Evolutionary conservation across 352 stramenopile genomes (phyloP).

Genomic region (Pythium dissimile): DNA sequence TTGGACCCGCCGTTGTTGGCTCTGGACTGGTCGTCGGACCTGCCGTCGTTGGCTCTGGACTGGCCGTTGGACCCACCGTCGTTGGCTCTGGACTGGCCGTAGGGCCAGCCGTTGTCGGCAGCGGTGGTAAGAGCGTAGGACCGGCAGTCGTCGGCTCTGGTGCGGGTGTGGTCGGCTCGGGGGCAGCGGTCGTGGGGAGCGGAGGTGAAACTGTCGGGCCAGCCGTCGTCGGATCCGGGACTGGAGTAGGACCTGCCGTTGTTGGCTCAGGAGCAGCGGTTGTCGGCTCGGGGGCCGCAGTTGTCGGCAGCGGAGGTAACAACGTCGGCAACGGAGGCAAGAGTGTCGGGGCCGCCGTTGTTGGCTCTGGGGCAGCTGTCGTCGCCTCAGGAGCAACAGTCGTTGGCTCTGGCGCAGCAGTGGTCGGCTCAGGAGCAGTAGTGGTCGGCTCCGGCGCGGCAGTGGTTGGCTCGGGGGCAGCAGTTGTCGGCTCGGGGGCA

Average conservation of each 20-base stretch:
- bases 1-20: neutral
- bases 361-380: neutral
- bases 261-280: neutral
- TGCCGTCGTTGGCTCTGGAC: neutral
- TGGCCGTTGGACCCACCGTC: neutral
- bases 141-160: neutral
- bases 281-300: neutral
- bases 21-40: neutral
- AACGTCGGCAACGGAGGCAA: neutral
- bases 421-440: neutral
- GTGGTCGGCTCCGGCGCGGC: constrained; percentile 1
- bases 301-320: neutral
- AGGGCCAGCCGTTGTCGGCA: neutral
- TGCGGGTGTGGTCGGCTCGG: constrained; percentile 1
- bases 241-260: neutral
- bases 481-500: neutral
- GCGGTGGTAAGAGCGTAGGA: neutral
- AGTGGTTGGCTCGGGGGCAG: neutral
- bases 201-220: neutral
- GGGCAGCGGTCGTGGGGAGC: neutral
- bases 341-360: neutral
- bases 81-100: neutral
- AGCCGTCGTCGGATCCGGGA: neutral
- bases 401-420: neutral
- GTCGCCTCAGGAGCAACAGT: neutral